Evolutionary conservation across 352 stramenopile genomes (phyloP), one percentile per base, ranked within the genome.

Genomic region (Paralagenidium karlingii): DNA sequence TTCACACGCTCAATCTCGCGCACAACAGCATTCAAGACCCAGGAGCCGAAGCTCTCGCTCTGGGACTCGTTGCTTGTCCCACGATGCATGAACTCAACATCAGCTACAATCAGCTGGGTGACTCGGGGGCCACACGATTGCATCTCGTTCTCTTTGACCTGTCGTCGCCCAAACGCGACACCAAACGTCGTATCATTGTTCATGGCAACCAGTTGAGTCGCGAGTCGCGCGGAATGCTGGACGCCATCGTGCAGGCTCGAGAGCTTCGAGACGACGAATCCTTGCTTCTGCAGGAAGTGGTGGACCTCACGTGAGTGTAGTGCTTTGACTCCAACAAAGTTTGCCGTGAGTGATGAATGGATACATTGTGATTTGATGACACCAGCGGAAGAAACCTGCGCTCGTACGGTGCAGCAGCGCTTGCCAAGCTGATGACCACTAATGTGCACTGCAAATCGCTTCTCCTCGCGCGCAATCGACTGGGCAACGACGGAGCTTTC

Each of bases 401-500:
- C 0, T 62, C 73, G 34, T 77, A 79, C 24, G 66, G 69, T 0
- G 63, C 53, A 2, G 47, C 61, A 0, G 69, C 64, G 0, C 59
- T 83, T 15, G 42, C 43, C 3, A 59, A 83, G 13, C 12, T 50
- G 13, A 26, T 38, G 3, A 52, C 40, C 4, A 26, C 53, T 3
- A 27, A 19, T 0, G 28, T 33, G 0, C 38, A 26, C 16, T 83
- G 69, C 40, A 56, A 53, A 3, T 42, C 36, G 0, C 40, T 83
- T 8, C 59, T 81, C 40, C 40, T 83, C 6, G 70, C 66, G 8
- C 46, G 56, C 36, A 83, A 83, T 32, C 40, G 40, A 12, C 52
- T 83, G 8, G 68, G 68, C 5, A 65, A 83, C 24, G 65, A 81
- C 41, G 68, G 73, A 11, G 73, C 67, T 13, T 24, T 56, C 3